Evolutionary conservation across 177 flowering plant species (phyloP).

Genomic region (Viscum album): DNA sequence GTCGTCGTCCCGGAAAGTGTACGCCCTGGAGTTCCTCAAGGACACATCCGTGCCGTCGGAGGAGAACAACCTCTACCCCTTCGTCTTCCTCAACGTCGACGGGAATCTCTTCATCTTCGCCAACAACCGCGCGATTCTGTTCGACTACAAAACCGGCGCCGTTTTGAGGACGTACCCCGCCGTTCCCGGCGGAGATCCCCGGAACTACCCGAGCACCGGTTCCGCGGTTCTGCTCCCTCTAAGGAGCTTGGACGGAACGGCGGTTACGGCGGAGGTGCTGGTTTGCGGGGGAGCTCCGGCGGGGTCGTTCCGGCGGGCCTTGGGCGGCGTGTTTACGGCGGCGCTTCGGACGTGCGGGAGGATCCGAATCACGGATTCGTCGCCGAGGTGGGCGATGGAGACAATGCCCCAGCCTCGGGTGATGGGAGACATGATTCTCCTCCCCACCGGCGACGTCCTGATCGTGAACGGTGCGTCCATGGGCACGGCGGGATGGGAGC

Average conservation of each 20-base stretch:
- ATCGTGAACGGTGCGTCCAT: constrained; percentile 45
- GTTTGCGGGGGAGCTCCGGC: constrained; percentile 70
- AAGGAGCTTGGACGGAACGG: constrained; percentile 16
- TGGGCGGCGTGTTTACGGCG: constrained; percentile 15
- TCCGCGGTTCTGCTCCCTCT: constrained; percentile 60
- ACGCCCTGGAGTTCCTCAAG: constrained; percentile 29
- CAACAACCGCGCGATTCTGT: constrained; percentile 45
- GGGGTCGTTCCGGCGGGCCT: constrained; percentile 29
- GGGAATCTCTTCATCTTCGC: constrained; percentile 58
- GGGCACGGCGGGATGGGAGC: constrained; percentile 67
- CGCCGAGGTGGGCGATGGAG: constrained; percentile 53
- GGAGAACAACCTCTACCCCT: no score
- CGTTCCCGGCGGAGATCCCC: constrained; percentile 54
- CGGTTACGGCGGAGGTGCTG: constrained; percentile 43
- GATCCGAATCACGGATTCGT: constrained; percentile 41
- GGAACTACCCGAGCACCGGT: constrained; percentile 66
- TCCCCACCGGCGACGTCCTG: constrained; percentile 50
- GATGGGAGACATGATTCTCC: constrained; percentile 66
- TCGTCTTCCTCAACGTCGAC: constrained; percentile 44
- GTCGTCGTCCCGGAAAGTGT: background rate
- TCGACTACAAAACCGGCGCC: constrained; percentile 31
- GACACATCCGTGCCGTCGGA: constrained; percentile 28
- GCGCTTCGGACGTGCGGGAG: constrained; percentile 50
- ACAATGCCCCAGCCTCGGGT: constrained; percentile 47
- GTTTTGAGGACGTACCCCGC: constrained; percentile 39